Base-by-base conservation (phyloP, 257 asterid species). In the Gynochthodes officinalis region DNA sequence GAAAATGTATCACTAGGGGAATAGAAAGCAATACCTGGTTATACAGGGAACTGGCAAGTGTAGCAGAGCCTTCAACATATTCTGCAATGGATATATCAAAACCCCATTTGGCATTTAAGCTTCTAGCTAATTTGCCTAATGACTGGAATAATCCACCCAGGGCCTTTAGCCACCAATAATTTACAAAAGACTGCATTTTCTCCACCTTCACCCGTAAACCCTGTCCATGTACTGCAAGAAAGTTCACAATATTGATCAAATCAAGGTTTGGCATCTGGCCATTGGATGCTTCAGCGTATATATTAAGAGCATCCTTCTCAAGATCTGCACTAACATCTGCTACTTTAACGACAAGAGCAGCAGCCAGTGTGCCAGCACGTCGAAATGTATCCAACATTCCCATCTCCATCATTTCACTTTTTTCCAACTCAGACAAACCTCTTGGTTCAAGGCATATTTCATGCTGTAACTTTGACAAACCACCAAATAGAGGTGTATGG, bases 211-310 rank as follows among this genome's bases (percentile, higher is more conserved):
- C 97, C 74, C 73, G 86, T 69, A 92, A 90, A 50, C 98, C 88
- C 81, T 89, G 98, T 46, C 92, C 95, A 70, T 92, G 93, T 42
- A 86, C 96, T 64, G 99, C 98, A 85, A 95, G 86, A 75, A 92
- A 92, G 73, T 92, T 86, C 71, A 90, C 98, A 73, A 95, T 76
- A 74, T 92, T 95, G 74, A 95, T 83, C 75, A 95, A 91, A 81
- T 95, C 98, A 46, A 92, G 87, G 77, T 95, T 95, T 75, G 99
- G 97, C 99, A 95, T 92, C 86, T 95, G 99, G 70, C 99, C 97
- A 16, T 95, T 95, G 70, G 98, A 92, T 57, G 98, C 99, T 80
- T 95, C 99, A 80, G 97, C 96, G 78, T 86, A 90, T 79, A 92
- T 87, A 66, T 84, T 85, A 71, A 95, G 90, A 73, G 81, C 82